Base-by-base conservation (phyloP, 176 grass and related monocot genomes). In the Ampelocalamus luodianensis region DNA sequence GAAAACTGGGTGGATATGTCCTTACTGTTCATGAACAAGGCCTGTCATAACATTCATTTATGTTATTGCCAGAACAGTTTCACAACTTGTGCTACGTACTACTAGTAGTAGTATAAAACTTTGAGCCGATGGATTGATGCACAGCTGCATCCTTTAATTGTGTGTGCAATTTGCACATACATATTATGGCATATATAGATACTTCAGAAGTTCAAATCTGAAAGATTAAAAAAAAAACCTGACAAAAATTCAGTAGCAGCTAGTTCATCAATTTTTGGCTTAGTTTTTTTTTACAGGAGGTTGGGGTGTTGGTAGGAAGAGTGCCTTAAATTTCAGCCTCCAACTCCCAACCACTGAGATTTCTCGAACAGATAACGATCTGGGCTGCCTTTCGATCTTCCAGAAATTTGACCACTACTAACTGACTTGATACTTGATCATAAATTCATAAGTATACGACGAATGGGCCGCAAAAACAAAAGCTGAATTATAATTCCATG, bases 261-360 rank as follows among this genome's bases (percentile, higher is more conserved):
- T 7, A 32, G 9, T 61, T 22, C 40, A 4, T 23, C 7, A 37
- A 17, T 32, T n/a, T 38, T 55, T 39, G 66, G 2, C 18, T 55
- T 18, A 8, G 43, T 11, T 45, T 45, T 45, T 45, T 45, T 45
- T 45, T 11, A 1, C 8, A 22, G 18, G 50, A 55, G 18, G 53
- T 17, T 55, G 20, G 53, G 53, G 18, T 53, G 18, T 69, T n/a
- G 66, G 37, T 69, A 42, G 18, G 53, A 22, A 55, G 3, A 20
- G 18, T 55, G 53, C 18, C 8, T 24, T 51, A 42, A 53, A 8
- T 68, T 27, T 54, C 64, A 78, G 74, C 83, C 22, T 36, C 73
- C 73, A 85, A 58, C 64, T 46, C 24, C 82, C 61, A 76, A 68
- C 72, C 6, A 50, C 53, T 9, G 15, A 7, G n/a, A 18, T 56